Evolutionary conservation across 257 asterid genomes (phyloP), one percentile per base, ranked within the genome.

Genomic region (Mitragyna speciosa): DNA sequence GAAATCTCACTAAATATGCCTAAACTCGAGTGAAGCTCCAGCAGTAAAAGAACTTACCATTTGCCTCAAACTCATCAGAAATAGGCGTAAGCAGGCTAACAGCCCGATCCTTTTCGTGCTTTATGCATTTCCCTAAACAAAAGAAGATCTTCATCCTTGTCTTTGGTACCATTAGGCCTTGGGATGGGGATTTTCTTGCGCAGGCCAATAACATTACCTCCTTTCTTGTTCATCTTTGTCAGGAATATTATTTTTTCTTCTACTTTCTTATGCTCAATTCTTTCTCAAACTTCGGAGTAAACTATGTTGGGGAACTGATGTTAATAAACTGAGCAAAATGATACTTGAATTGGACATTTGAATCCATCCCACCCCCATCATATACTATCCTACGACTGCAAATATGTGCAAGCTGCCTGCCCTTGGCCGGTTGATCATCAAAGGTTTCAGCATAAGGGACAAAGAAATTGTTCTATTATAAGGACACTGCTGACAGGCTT

Each of bases 11-110:
- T 17, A 12, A 28, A 19, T 12, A 11, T 11, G 12, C 2, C 16
- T 48, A 48, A 48, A 14, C 52, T 11, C 52, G 4, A 48, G 26
- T n/a, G 26, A 2, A 54, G n/a, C 8, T 54, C 63, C 26, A 54
- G 65, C 10, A 4, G 17, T 12, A 17, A 12, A 64, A 20, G 31
- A 28, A 64, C 86, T 77, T 28, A 88, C 95, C 95, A 72, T 85
- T 87, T 48, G 88, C 80, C 76, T 90, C 96, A 36, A 90, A 90
- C 36, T 93, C 97, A 9, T 90, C 88, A 0, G 97, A 84, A 61
- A 87, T 87, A n/a, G 94, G 92, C 56, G 89, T 92, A 83, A 93
- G 94, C 79, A 93, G 95, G 78, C 88, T 87, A 30, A 84, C 84
- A 52, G 77, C 22, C 8, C 81, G 84, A 58, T 87, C 89, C 15